Base-by-base conservation (phyloP, 306 rosid species). In the Pueraria montana region DNA sequence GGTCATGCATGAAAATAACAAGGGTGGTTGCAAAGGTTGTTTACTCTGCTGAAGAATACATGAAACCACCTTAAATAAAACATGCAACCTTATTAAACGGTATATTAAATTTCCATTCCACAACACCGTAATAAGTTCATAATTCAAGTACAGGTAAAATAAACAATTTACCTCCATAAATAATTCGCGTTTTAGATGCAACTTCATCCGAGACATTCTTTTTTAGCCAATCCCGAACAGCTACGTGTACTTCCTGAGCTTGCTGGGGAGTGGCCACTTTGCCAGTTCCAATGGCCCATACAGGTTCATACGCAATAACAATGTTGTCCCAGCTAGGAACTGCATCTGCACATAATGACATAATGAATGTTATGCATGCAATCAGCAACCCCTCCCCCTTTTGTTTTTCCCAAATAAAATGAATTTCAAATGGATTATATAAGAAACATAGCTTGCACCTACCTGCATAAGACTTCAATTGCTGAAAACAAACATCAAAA, bases 231-330 rank as follows among this genome's bases (percentile, higher is more conserved):
- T 92, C 97, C 11, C 99, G 97, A 79, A 96, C 40, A 71, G 98
- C 99, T 74, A 73, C 87, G 78, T 96, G 99, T 55, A 96, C 99
- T 90, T 96, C 99, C 86, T 96, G 99, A 82, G 99, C 99, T 89
- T 96, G 99, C 85, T 90, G 83, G 13, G 99, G 99, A 4, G 95
- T 77, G 48, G 99, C 99, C 77, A 96, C 99, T 87, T 96, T 96
- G 52, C 99, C 99, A 6, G 99, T 96, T 79, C 99, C 99, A 86
- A 96, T 96, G 80, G 99, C 99, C 99, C 99, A 96, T 27, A 96
- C 98, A 61, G 99, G 99, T 90, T 96, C 99, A 83, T 96, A 96
- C 9, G 99, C 99, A 79, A 96, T 88, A 72, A 96, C 99, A 56
- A 94, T 78, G 78, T 90, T 87, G 65, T 94, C 99, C 99, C 99